Evolutionary conservation across 1,284 basidiomycete species (phyloP).

Genomic region (Rhodotorula glutinis): DNA sequence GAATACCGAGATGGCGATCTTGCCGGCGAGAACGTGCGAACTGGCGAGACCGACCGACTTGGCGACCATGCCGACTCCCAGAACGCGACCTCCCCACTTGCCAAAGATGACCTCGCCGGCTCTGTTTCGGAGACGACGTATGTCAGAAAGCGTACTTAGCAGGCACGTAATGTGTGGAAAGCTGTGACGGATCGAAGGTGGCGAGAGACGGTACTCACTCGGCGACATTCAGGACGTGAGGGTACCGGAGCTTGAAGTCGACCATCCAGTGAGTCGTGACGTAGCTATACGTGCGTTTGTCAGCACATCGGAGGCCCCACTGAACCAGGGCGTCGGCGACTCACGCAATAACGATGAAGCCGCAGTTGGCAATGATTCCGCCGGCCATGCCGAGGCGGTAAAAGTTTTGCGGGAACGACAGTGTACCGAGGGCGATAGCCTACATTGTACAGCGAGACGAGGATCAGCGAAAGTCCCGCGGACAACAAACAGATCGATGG

Average conservation of each 20-base stretch:
- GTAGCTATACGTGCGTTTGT: not conserved
- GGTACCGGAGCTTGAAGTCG: constrained; percentile 16
- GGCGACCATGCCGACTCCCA: constrained; percentile 2
- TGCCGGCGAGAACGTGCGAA: constrained; percentile 17
- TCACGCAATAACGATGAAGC: constrained; percentile 6
- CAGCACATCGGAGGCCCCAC: not conserved
- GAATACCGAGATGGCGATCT: constrained; percentile 15
- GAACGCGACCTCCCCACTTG: not conserved
- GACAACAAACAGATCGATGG: not conserved
- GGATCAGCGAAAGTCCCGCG: not conserved
- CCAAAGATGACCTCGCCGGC: constrained; percentile 17
- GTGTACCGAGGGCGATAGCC: constrained; percentile 21
- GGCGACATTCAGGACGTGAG: constrained; percentile 16
- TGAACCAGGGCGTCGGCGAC: not conserved
- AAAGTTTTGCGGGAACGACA: constrained; percentile 15
- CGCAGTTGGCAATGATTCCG: constrained; percentile 11
- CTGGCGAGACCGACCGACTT: constrained; percentile 17
- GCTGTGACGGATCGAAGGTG: no score
- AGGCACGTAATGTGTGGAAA: no score
- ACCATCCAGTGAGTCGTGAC: constrained; percentile 1
- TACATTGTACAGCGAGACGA: not conserved
- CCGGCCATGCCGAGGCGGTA: constrained; percentile 7
- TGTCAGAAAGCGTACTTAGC: no score
- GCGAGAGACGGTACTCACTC: not conserved
- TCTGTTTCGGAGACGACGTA: not conserved